Evolutionary conservation across 1,284 basidiomycete genomes (phyloP).

Genomic region (Schizophyllum amplum): DNA sequence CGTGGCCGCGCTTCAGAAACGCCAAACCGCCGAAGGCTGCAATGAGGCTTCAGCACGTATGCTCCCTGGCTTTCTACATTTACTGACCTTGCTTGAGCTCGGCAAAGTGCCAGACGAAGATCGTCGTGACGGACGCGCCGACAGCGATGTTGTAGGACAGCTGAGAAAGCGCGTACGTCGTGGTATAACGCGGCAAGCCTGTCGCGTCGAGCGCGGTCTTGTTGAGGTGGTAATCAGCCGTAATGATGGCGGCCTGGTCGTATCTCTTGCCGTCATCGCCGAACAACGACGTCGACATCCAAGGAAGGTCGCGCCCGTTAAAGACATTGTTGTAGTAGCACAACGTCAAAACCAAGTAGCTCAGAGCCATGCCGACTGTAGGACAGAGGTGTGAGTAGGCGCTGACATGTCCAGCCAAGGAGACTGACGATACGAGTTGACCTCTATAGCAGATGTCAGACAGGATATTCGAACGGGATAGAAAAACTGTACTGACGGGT

Average conservation of each 20-base stretch:
- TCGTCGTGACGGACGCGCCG: slow-evolving; percentile 39
- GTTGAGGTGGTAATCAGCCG: slow-evolving; percentile 33
- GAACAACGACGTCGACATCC: slow-evolving; percentile 44
- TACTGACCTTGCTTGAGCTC: slow-evolving; percentile 25
- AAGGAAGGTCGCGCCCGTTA: slow-evolving; percentile 36
- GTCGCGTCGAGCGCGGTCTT: slow-evolving; percentile 26
- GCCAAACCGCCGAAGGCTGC: slow-evolving; percentile 34
- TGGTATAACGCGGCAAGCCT: slow-evolving; percentile 40
- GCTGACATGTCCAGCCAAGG: no score
- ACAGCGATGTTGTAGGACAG: slow-evolving; percentile 43
- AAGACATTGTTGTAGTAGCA: slow-evolving; percentile 44
- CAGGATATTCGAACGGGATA: slow-evolving; percentile 1
- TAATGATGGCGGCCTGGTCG: slow-evolving; percentile 38
- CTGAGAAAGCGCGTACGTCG: slow-evolving; percentile 42
- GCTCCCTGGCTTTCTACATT: not conserved
- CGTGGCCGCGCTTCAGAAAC: slow-evolving; percentile 28
- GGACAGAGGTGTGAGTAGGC: not conserved
- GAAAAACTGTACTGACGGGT: slow-evolving; percentile 32
- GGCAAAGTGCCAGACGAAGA: slow-evolving; percentile 44
- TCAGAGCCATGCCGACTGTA: slow-evolving; percentile 39
- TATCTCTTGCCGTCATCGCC: slow-evolving; percentile 31
- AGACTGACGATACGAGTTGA: slow-evolving; percentile 32
- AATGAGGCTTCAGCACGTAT: not conserved
- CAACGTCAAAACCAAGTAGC: slow-evolving; percentile 37
- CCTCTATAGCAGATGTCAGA: slow-evolving; percentile 17